Percentiles rank a stretch among this genome's conserved stretches.
phyloP scores from a whole-genome alignment of 345 rosid species.

The Excoecaria cochinchinensis region DNA sequence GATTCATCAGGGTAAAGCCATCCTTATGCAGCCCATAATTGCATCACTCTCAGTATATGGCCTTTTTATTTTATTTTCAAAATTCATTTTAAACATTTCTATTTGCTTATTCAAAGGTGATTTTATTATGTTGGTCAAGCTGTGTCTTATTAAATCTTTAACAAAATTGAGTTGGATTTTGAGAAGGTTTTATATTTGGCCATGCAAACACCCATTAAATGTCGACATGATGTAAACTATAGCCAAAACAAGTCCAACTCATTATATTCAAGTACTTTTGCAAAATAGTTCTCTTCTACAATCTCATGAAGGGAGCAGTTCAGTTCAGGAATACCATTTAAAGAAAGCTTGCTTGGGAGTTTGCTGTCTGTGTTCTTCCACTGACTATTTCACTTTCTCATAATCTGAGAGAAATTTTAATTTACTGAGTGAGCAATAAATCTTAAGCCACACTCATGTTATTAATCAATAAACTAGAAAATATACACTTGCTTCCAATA shows the following conservation, averaged over 20 bases:
- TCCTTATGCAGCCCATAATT: neutral
- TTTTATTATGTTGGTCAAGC: neutral
- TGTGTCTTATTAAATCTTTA: neutral
- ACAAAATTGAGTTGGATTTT: slow-evolving; percentile 1
- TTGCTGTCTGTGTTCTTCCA: neutral
- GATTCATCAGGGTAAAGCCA: slow-evolving; percentile 17
- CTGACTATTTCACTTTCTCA: neutral
- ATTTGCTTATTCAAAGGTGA: neutral
- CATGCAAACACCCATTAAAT: neutral
- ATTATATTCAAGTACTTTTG: neutral
- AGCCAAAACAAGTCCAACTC: neutral
- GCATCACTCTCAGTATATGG: neutral
- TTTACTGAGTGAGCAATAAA: neutral
- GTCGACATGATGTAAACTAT: neutral
- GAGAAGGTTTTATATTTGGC: neutral
- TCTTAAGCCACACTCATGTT: neutral
- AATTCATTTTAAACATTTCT: neutral
- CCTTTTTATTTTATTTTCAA: neutral
- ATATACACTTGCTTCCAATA: neutral
- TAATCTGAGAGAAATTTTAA: neutral
- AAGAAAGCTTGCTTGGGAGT: neutral
- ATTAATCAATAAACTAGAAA: neutral
- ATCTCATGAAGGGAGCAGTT: neutral
- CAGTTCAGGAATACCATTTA: neutral
- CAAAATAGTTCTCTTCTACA: neutral